Conservation (phyloP, 345 rosid genomes). For the Gossypium mustelinum region DNA sequence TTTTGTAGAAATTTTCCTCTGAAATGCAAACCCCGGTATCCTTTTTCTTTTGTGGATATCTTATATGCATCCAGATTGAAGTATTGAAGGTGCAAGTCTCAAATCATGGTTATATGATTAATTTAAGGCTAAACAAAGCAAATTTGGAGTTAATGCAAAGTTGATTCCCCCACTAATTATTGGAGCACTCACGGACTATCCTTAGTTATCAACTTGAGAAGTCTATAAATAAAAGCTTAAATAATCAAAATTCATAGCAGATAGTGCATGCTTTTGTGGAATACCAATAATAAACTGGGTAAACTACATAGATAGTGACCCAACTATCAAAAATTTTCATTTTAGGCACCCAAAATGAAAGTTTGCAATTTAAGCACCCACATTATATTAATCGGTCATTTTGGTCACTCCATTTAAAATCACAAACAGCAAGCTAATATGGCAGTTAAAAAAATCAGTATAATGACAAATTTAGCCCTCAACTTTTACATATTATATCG, state of each 20-base stretch:
- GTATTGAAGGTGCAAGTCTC: background rate
- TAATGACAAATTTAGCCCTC: too few relatives aligned
- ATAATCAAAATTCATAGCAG: background rate
- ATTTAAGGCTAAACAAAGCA: too few relatives aligned
- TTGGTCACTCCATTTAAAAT: too few relatives aligned
- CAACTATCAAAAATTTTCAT: too few relatives aligned
- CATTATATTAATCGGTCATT: too few relatives aligned
- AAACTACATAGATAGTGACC: too few relatives aligned
- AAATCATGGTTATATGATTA: background rate
- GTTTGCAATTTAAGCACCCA: too few relatives aligned
- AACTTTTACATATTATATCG: too few relatives aligned
- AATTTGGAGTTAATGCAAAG: background rate
- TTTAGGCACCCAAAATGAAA: too few relatives aligned
- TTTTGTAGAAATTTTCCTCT: slow-evolving; percentile 13
- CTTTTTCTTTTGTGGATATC: background rate
- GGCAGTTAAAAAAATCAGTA: too few relatives aligned
- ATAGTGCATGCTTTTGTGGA: background rate
- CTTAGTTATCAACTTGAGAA: background rate
- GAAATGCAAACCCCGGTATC: background rate
- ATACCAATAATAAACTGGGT: too few relatives aligned
- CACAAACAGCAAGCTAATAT: too few relatives aligned
- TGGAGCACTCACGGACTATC: background rate
- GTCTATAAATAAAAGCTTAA: background rate
- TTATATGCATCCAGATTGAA: background rate
- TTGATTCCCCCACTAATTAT: background rate